Percentiles rank a stretch among this genome's conserved stretches.
Evolutionary conservation across 257 asterid genomes (phyloP).

Genomic region (Solanum chmielewskii): DNA sequence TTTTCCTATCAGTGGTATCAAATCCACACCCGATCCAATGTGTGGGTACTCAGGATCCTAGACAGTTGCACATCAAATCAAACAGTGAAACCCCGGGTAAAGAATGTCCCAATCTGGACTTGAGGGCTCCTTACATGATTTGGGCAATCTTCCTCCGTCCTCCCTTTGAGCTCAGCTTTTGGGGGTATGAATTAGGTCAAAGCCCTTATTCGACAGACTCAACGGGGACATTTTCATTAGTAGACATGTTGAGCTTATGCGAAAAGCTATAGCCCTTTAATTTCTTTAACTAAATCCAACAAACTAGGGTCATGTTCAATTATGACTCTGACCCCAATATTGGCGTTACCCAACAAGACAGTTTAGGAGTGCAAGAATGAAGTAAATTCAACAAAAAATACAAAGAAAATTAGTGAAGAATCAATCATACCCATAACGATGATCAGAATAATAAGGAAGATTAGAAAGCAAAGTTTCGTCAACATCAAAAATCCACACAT

Average conservation of each 20-base stretch:
- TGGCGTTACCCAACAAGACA: not conserved
- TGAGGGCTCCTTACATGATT: not conserved
- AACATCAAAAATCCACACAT: slow-evolving; percentile 73
- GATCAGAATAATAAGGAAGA: slow-evolving; percentile 69
- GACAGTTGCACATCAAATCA: not conserved
- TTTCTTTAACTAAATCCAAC: not conserved
- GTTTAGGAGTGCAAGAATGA: not conserved
- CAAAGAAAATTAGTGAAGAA: not conserved
- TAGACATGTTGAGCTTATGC: not conserved
- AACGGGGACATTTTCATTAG: not conserved
- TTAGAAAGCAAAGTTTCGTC: slow-evolving; percentile 88
- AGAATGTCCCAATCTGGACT: not conserved
- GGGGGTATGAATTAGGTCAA: too few species aligned
- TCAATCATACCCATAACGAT: slow-evolving; percentile 55
- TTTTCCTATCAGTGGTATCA: not conserved
- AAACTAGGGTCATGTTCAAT: not conserved
- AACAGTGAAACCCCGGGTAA: not conserved
- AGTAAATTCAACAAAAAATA: not conserved
- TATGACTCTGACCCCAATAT: not conserved
- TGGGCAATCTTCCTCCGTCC: not conserved
- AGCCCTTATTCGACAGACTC: not conserved
- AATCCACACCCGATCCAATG: not conserved
- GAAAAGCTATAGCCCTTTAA: not conserved
- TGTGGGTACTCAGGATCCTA: not conserved
- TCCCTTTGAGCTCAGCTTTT: too few species aligned